Evolutionary conservation across 2,329 filamentous ascomycete species (phyloP), one percentile per base, ranked within the genome.

Genomic region (Lasiodiplodia gonubiensis): DNA sequence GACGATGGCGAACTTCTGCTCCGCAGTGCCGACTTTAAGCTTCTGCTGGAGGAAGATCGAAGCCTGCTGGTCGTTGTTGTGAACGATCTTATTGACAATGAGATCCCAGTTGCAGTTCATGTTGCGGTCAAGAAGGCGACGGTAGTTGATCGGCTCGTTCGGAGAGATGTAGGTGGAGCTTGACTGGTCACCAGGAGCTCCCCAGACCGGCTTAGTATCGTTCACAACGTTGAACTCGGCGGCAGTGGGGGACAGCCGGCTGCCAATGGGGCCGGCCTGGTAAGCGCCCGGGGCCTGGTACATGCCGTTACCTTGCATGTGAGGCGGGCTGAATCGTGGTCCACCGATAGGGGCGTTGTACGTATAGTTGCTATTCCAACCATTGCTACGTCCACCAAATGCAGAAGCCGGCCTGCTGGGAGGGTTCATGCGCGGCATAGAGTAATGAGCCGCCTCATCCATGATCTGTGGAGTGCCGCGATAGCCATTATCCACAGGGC

Each of bases 21-120:
- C 94, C 0, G 90, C 86, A 4, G 94, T 97, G 68, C 94, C 94
- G 70, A 97, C 92, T 82, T 99, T 99, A 73, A 99, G 91, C 83
- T 99, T 99, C 82, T 99, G 95, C 79, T 99, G 95, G 53, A 99
- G 85, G 81, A 99, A 99, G 74, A 99, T 98, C 2, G 95, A 99
- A 11, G 96, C 95, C 80, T 99, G 95, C 80, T 99, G 95, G 76
- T 99, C 95, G 79, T 99, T 98, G 83, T 94, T 97, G 87, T 93
- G 96, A 72, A 99, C 94, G 77, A 99, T 99, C 85, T 98, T 98
- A 83, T 99, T 94, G 66, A 99, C 95, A 73, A 99, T 97, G 78
- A 97, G 97, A 82, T 95, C 97, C 95, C 94, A 99, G 82, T 99
- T 96, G 82, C 94, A 98, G 75, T 92, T 97, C 80, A 97, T 93